Evolutionary conservation across 164 flowering plant species (phyloP), one percentile per base, ranked within the genome.

Genomic region (Macadamia tetraphylla): DNA sequence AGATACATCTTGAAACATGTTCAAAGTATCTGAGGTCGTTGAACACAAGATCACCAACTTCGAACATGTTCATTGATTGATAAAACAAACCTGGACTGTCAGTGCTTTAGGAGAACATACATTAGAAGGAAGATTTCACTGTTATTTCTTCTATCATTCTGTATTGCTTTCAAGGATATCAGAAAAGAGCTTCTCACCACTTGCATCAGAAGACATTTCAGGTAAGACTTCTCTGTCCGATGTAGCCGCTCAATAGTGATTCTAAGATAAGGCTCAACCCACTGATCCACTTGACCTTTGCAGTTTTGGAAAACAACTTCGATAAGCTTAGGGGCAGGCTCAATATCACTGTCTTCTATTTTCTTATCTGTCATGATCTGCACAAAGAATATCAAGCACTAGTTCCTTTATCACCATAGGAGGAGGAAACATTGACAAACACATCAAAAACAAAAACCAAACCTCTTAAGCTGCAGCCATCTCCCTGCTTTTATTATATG

Each of bases 301-400:
- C 99, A 95, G 69, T 89, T 90, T 70, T 95, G 97, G 62, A 95
- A 87, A 43, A 95, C 85, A 40, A 92, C 98, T 81, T 89, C 82
- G 70, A 95, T 90, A 52, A 95, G 98, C 88, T 95, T 95, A 29
- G 99, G 99, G 71, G 98, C 99, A 58, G 99, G 88, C 76, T 89
- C 96, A 81, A 95, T 88, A 75, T 95, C 99, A 76, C 71, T 80
- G 68, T 95, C 99, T 76, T 90, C 98, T 75, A 95, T 58, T 77
- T 90, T 95, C 71, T 79, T 81, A 62, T 95, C 96, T 11, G 91
- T 78, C 98, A 95, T 85, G 62, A 92, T 75, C 99, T 95, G 82
- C 74, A 74, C 9, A 60, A 12, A 35, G 58, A 32, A n/a, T 60
- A 31, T 63, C 61, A 49, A 59, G 6, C 40, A n/a, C 6, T 12